phyloP scores from a whole-genome alignment of 2,329 filamentous ascomycete species.

The Zasmidium cellare region DNA sequence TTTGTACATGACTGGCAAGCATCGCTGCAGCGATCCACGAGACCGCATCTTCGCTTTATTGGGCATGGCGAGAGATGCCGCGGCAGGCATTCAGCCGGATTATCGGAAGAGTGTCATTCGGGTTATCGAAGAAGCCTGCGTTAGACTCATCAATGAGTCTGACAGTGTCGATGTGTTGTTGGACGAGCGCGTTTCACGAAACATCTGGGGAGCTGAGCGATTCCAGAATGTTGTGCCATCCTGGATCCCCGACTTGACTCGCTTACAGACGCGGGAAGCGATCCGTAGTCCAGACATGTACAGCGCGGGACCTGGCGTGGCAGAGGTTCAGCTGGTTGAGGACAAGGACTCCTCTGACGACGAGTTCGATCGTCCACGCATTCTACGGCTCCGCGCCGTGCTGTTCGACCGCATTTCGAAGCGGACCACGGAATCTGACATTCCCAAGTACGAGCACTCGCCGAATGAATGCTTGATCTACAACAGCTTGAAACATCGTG shows the following conservation, averaged over 20 bases:
- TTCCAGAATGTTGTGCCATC: slow-evolving; percentile 2
- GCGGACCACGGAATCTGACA: slow-evolving; percentile 12
- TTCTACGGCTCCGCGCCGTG: slow-evolving; percentile 12
- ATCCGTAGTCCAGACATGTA: slow-evolving; percentile 10
- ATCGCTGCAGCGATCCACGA: slow-evolving; percentile 20
- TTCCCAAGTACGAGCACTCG: slow-evolving; percentile 7
- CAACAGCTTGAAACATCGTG: slow-evolving; percentile 12
- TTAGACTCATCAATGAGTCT: slow-evolving; percentile 20
- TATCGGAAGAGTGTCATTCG: slow-evolving; percentile 17
- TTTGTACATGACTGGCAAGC: slow-evolving; percentile 12
- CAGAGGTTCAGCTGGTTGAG: neutral
- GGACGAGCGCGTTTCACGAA: slow-evolving; percentile 16
- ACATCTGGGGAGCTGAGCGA: neutral
- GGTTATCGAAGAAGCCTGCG: slow-evolving; percentile 24
- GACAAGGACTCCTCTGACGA: neutral
- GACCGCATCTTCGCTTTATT: slow-evolving; percentile 25
- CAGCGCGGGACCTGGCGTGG: slow-evolving; percentile 11
- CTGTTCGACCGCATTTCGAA: slow-evolving; percentile 17
- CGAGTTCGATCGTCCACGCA: slow-evolving; percentile 8
- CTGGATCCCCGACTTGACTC: slow-evolving; percentile 18
- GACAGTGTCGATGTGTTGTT: slow-evolving; percentile 22
- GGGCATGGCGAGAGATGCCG: slow-evolving; percentile 8
- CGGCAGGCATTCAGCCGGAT: slow-evolving; percentile 14
- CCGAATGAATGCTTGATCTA: slow-evolving; percentile 14
- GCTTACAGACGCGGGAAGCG: neutral